Conservation (phyloP, 495 filamentous ascomycete species). For the Friedmanniomyces endolithicus region DNA sequence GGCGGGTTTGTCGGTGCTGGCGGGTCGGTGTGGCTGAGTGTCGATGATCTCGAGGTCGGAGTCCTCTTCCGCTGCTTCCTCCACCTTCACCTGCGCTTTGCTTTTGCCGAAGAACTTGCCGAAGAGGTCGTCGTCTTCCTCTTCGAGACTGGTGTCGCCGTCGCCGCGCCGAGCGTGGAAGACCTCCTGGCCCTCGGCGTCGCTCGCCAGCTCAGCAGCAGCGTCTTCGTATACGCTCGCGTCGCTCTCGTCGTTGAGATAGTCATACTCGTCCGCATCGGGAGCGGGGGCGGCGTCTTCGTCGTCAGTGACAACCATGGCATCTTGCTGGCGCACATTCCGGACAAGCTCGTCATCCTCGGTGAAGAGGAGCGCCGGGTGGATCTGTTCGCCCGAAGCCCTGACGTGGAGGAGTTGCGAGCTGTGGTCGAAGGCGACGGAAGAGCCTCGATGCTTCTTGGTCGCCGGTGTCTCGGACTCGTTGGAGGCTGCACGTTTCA, state of each 20-base stretch:
- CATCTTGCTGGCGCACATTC: not conserved
- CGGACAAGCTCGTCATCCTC: not conserved
- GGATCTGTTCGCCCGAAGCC: not conserved
- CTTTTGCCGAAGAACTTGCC: not conserved
- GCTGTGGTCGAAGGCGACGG: not conserved
- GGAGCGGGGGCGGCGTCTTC: not conserved
- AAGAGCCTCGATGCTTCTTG: not conserved
- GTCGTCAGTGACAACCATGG: not conserved
- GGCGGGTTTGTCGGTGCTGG: not conserved
- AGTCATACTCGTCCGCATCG: not conserved
- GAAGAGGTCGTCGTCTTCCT: slow-evolving; percentile 1
- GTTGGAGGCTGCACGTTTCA: not conserved
- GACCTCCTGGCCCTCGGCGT: not conserved
- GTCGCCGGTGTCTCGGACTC: too few relatives aligned
- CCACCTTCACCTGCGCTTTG: not conserved
- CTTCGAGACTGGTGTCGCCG: not conserved
- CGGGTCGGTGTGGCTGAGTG: not conserved
- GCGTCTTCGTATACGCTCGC: slow-evolving; percentile 4
- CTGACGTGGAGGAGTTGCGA: not conserved
- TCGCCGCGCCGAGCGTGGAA: too few relatives aligned
- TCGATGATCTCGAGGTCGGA: slow-evolving; percentile 1
- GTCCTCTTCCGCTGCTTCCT: slow-evolving; percentile 8
- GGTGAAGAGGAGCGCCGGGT: not conserved
- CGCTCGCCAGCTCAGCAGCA: not conserved
- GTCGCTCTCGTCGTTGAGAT: slow-evolving; percentile 1